Percentiles rank a stretch among this genome's conserved stretches.
These are phyloP conservation scores for Acacia concinna DNA, from an alignment of 331 rosid species.

Conservation along the genomic window DNA sequence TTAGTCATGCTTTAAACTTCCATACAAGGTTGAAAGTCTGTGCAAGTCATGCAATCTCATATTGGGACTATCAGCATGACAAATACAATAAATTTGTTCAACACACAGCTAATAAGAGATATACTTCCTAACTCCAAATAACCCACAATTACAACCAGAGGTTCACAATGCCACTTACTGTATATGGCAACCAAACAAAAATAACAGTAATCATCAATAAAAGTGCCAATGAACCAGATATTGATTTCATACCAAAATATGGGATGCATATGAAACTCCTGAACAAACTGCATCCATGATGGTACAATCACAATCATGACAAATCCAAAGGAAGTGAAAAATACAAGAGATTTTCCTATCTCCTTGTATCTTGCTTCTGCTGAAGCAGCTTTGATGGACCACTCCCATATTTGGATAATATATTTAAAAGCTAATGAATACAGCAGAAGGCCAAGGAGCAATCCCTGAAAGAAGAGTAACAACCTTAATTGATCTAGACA, in stretches of 20 bases:
- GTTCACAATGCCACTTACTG: background rate
- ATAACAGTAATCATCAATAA: conserved; percentile 26
- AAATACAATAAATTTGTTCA: background rate
- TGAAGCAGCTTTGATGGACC: conserved; percentile 41
- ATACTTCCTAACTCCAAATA: background rate
- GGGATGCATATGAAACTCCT: conserved; percentile 75
- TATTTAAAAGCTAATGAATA: conserved; percentile 67
- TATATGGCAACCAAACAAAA: conserved; percentile 26
- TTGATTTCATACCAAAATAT: conserved; percentile 60
- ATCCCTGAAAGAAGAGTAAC: conserved; percentile 64
- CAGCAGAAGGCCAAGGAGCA: conserved; percentile 87
- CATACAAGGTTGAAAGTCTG: background rate
- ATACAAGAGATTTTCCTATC: conserved; percentile 61
- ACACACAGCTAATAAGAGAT: background rate
- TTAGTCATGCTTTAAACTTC: background rate
- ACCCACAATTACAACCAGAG: conserved; percentile 17
- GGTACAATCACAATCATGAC: conserved; percentile 65
- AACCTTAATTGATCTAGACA: conserved; percentile 30
- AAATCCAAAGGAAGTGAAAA: conserved; percentile 60
- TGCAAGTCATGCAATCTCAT: background rate
- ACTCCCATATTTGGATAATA: conserved; percentile 60
- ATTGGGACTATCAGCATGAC: conserved; percentile 21
- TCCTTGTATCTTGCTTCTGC: conserved; percentile 51
- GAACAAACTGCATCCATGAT: conserved; percentile 89
- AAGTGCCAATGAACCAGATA: conserved; percentile 22